Base-by-base conservation (phyloP, 768 basidiomycete species). In the Rhodocollybia butyracea region DNA sequence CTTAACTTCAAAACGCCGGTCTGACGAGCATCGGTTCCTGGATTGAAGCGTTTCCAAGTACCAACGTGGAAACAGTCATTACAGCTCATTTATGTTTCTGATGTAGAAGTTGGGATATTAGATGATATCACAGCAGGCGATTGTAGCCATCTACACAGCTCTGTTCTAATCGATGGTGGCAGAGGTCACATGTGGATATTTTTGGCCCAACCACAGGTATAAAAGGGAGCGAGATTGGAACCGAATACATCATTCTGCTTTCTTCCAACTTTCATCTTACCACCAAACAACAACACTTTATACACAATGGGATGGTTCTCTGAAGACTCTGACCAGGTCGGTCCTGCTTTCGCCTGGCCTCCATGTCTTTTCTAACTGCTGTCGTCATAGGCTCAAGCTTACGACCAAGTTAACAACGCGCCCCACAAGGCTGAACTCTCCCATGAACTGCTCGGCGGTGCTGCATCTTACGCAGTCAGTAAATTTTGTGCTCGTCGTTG, bases 371-470 rank as follows among this genome's bases (percentile, higher is more conserved):
- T 1, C 11, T n/a, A 11, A 22, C 22, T 38, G 12, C 34, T 34
- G 10, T 50, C 5, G 24, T 12, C 38, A 15, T 27, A 64, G 55
- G 65, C 64, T n/a, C 36, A 62, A 22, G 64, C 64, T 21, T 59
- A 62, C 59, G 55, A 61, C 39, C 59, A 61, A 56, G 63, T 64
- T 50, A 27, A 53, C 31, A 72, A 71, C 57, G 67, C 68, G 22
- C 71, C 68, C 21, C 81, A 82, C 71, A 68, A 80, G 69, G 71
- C 80, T 12, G 60, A 68, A 51, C 68, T 82, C 61, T 73, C 77
- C 10, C 83, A 84, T 64, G 78, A 85, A 67, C 60, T 83, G 31
- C 67, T 84, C 57, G 76, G 78, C 34, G 81, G 68, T 21, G 83
- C 83, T n/a, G 82, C 82, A 2, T 62, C 78, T 54, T 84, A 72